phyloP scores from a whole-genome alignment of 2,329 filamentous ascomycete genomes.

The Phialophora tarda region DNA sequence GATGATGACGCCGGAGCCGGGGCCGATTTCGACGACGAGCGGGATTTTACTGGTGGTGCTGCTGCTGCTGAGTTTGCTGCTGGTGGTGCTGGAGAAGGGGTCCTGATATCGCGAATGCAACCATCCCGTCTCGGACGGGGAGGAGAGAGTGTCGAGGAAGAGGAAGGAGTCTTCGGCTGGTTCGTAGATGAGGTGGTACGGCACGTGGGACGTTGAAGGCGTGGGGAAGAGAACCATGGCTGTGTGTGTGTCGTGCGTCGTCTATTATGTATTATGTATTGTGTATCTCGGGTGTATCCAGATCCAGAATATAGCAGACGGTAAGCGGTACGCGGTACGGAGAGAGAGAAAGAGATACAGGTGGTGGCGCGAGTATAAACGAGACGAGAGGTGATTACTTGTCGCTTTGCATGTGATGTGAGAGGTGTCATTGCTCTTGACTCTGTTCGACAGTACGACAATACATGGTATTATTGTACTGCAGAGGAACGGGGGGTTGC shows the following conservation, averaged over 20 bases:
- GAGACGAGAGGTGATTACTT: neutral
- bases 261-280: neutral
- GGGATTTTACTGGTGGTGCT: constrained; percentile 47
- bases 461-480: neutral
- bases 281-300: neutral
- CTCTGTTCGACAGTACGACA: too few species aligned
- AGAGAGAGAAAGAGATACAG: neutral
- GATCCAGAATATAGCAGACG: too few species aligned
- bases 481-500: neutral
- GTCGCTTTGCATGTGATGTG: neutral
- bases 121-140: constrained; percentile 69
- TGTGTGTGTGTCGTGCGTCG: too few species aligned
- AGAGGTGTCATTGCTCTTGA: neutral
- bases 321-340: too few species aligned
- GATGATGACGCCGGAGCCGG: constrained; percentile 92
- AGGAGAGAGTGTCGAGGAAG: constrained; percentile 87
- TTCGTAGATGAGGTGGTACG: constrained; percentile 88
- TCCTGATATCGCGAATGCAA: constrained; percentile 66
- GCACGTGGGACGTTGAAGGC: constrained; percentile 88
- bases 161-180: constrained; percentile 96
- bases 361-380: neutral
- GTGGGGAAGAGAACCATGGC: constrained; percentile 75
- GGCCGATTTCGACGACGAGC: constrained; percentile 82
- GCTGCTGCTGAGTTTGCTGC: too few species aligned
- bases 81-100: neutral